These are phyloP conservation scores for Fusarium sacchari DNA, from an alignment of 2,329 filamentous ascomycete species.

Conservation along the genomic window DNA sequence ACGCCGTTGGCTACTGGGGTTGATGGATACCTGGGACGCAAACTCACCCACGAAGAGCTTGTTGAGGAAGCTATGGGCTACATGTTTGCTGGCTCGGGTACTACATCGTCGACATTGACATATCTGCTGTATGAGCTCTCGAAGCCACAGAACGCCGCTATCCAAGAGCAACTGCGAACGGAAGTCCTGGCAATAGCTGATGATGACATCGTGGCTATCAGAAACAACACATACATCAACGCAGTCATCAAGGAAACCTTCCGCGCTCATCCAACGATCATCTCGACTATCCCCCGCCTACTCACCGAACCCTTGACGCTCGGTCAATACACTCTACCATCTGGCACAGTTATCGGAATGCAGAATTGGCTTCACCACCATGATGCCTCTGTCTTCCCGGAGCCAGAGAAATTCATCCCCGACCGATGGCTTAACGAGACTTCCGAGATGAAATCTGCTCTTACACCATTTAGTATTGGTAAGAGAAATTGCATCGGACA, in stretches of 20 bases:
- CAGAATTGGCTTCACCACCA: not conserved
- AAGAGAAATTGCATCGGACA: not conserved
- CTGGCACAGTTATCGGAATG: not conserved
- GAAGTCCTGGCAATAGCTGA: rapidly evolving
- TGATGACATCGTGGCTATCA: not conserved
- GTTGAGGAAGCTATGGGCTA: not conserved
- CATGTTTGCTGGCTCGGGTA: not conserved
- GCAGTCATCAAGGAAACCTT: not conserved
- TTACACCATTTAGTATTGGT: not conserved
- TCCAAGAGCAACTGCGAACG: rapidly evolving
- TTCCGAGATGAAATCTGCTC: not conserved
- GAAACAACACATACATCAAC: not conserved
- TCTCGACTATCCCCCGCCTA: not conserved
- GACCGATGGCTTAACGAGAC: not conserved
- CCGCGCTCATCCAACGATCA: not conserved
- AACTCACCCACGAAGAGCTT: not conserved
- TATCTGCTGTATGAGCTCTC: not conserved
- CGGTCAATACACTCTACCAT: not conserved
- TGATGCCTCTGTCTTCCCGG: not conserved
- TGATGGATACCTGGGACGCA: not conserved
- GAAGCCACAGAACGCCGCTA: not conserved
- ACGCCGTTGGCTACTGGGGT: not conserved
- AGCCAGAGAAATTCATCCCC: not conserved
- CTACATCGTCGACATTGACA: not conserved
- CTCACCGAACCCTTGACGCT: not conserved